phyloP scores from a whole-genome alignment of 2,329 filamentous ascomycete genomes.

The Xylaria sp. region DNA sequence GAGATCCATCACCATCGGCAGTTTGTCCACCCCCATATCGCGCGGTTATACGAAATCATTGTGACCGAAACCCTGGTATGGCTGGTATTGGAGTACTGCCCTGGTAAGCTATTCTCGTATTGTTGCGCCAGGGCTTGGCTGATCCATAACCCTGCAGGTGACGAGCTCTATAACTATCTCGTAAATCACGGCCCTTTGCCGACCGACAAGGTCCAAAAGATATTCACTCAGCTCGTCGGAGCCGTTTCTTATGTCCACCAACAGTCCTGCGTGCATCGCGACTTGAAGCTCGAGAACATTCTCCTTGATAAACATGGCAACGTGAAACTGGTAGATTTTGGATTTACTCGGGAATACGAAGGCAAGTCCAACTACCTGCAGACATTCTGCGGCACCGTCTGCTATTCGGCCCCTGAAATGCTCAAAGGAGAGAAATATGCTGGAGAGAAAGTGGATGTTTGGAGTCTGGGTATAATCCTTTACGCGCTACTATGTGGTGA shows the following conservation, averaged over 20 bases:
- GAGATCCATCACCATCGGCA: conserved; percentile 99
- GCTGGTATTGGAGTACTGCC: conserved; percentile 96
- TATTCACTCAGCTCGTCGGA: conserved; percentile 93
- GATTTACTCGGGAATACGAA: conserved; percentile 96
- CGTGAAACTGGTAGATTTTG: conserved; percentile 97
- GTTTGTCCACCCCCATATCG: conserved; percentile 96
- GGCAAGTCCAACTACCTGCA: conserved; percentile 93
- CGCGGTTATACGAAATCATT: conserved; percentile 95
- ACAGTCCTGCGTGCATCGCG: conserved; percentile 94
- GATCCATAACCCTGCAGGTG: conserved; percentile 61
- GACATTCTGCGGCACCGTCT: conserved; percentile 97
- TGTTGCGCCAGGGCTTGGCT: conserved; percentile 30
- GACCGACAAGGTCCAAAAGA: conserved; percentile 87
- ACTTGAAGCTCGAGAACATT: conserved; percentile 96
- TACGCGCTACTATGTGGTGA: conserved; percentile 84
- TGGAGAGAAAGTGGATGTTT: conserved; percentile 96
- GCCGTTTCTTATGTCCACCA: conserved; percentile 94
- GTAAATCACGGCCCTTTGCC: conserved; percentile 84
- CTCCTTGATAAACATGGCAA: conserved; percentile 95
- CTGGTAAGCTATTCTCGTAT: conserved; percentile 60
- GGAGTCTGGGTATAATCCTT: conserved; percentile 85
- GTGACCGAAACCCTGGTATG: conserved; percentile 94
- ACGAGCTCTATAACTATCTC: conserved; percentile 96
- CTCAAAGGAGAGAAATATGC: conserved; percentile 97
- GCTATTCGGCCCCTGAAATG: conserved; percentile 98